Evolutionary conservation across 352 stramenopile species (phyloP).

Genomic region (Aphanomyces cochlioides): DNA sequence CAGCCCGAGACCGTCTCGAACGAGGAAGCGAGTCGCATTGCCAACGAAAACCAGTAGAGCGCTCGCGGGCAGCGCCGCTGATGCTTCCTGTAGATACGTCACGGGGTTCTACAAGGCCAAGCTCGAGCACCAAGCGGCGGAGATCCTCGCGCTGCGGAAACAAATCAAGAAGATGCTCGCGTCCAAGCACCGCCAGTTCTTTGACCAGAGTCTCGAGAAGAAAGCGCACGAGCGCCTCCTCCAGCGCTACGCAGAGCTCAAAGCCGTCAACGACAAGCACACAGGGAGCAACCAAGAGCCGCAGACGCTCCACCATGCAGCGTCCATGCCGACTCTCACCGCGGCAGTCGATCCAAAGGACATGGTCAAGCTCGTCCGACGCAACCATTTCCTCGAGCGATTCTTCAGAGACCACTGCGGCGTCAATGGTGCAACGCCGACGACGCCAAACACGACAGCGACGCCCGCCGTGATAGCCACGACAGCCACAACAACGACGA

Average conservation of each 20-base stretch:
- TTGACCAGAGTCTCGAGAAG: slow-evolving; percentile 53
- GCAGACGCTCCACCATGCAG: neutral
- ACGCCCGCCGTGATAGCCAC: neutral
- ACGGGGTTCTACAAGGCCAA: slow-evolving; percentile 54
- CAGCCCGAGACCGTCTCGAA: neutral
- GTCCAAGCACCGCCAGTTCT: slow-evolving; percentile 68
- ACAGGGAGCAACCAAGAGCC: slow-evolving; percentile 27
- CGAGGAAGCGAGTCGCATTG: slow-evolving; percentile 29
- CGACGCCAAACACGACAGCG: too few relatives aligned
- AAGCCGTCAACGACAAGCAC: slow-evolving; percentile 43
- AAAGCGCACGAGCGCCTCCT: slow-evolving; percentile 51
- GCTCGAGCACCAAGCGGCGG: slow-evolving; percentile 38
- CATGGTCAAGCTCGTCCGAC: slow-evolving; percentile 8
- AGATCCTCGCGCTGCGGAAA: slow-evolving; percentile 38
- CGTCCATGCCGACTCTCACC: neutral
- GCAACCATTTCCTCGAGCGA: slow-evolving; percentile 23
- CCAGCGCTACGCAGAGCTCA: slow-evolving; percentile 46
- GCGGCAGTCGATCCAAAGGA: neutral
- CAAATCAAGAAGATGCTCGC: slow-evolving; percentile 76
- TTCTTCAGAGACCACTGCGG: slow-evolving; percentile 6
- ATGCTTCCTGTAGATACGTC: slow-evolving; percentile 38
- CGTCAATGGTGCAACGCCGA: neutral
- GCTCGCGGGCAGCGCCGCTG: neutral
- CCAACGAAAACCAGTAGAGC: slow-evolving; percentile 51
- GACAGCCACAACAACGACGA: neutral